Evolutionary conservation across 2,329 filamentous ascomycete genomes (phyloP).

Genomic region (Clonostachys rhizophaga): DNA sequence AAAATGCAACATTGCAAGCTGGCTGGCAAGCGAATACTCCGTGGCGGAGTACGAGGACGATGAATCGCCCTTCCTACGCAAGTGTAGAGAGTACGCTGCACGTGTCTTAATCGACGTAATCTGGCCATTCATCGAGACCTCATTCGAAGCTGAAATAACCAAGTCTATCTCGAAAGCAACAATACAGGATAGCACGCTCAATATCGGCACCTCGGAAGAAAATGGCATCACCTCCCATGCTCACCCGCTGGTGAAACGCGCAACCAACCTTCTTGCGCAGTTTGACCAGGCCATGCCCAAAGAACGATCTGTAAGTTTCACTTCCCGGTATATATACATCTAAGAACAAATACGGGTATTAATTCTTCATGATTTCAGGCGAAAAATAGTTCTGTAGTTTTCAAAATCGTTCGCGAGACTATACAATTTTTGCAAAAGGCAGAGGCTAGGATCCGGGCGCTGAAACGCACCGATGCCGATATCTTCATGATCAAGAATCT

Average conservation of each 20-base stretch:
- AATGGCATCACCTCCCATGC: conserved; percentile 51
- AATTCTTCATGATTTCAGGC: conserved; percentile 12
- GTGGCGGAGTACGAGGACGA: conserved; percentile 53
- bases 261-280: conserved; percentile 53
- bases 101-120: conserved; percentile 51
- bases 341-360: not conserved
- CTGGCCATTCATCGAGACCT: conserved; percentile 50
- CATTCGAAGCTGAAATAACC: conserved; percentile 50
- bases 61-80: conserved; percentile 45
- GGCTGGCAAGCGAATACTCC: conserved; percentile 55
- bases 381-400: conserved; percentile 51
- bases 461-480: conserved; percentile 65
- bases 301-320: conserved; percentile 50
- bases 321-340: too few species aligned
- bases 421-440: conserved; percentile 78
- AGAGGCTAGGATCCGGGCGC: conserved; percentile 63
- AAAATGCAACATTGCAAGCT: conserved; percentile 51
- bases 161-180: conserved; percentile 47
- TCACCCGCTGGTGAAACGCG: conserved; percentile 52
- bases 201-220: conserved; percentile 42
- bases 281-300: conserved; percentile 63
- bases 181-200: conserved; percentile 40
- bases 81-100: conserved; percentile 52
- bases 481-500: conserved; percentile 95
- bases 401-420: conserved; percentile 81